phyloP scores from a whole-genome alignment of 148 eudicot genomes.

The Gaultheria prostrata region DNA sequence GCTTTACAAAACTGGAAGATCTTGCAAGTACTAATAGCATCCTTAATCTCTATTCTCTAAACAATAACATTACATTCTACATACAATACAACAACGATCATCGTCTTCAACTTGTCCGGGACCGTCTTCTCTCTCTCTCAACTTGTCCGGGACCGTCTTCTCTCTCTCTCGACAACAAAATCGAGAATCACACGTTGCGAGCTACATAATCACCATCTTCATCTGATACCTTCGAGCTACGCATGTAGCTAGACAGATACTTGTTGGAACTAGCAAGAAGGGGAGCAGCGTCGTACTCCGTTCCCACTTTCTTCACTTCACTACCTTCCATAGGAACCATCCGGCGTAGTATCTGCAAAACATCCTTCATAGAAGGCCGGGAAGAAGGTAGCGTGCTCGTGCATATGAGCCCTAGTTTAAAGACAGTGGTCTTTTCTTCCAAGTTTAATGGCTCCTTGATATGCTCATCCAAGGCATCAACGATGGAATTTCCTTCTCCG shows the following conservation, averaged over 20 bases:
- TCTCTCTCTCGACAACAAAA: neutral
- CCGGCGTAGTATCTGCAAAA: conserved; percentile 37
- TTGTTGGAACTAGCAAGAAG: conserved; percentile 27
- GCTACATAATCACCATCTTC: conserved; percentile 33
- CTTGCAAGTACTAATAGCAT: neutral
- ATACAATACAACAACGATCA: neutral
- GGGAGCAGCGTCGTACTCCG: conserved; percentile 36
- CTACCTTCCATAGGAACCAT: conserved; percentile 25
- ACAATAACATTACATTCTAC: neutral
- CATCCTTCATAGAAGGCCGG: conserved; percentile 63
- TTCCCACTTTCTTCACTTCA: conserved; percentile 21
- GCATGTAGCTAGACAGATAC: conserved; percentile 25
- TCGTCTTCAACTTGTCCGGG: neutral
- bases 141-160: neutral
- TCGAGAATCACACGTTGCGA: conserved; percentile 11
- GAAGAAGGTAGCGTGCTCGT: conserved; percentile 43
- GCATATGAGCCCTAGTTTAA: conserved; percentile 52
- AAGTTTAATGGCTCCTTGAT: conserved; percentile 25
- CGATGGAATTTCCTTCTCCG: conserved; percentile 30
- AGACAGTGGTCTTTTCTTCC: conserved; percentile 47
- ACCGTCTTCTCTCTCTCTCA: neutral
- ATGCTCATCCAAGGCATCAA: conserved; percentile 35
- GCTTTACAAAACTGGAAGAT: neutral
- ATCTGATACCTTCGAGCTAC: conserved; percentile 24
- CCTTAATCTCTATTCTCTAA: neutral